Evolutionary conservation across 2,329 filamentous ascomycete species (phyloP), one percentile per base, ranked within the genome.

Genomic region (Botrytis medusae): DNA sequence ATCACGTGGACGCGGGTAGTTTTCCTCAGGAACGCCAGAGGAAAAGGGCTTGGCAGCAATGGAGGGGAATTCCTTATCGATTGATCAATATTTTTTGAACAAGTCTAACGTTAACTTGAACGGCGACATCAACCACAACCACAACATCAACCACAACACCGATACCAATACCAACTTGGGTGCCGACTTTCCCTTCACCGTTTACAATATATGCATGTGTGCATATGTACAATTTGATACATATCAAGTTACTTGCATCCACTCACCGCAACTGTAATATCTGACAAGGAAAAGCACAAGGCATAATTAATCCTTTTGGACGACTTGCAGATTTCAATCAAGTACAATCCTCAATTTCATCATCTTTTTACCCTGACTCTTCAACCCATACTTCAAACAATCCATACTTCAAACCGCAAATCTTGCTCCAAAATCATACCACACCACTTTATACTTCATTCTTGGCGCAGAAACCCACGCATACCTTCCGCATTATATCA

Each of bases 231-330:
- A 44, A 14, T 63, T 46, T 62, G 42, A 40, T 51, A 42, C 40
- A 71, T 44, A 42, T 54, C 32, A 51, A 34, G 64, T 71, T 71
- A 71, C 59, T 62, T 63, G 61, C 69, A 71, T 71, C n/a, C 37
- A 16, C 29, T 29, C 68, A 63, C 57, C 34, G 48, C 48, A 69
- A 40, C 2, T 40, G 32, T 34, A 59, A 18, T 18, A 59, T 32
- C 40, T 16, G 32, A 34, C 18, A 32, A 40, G 14, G 29, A 29
- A 54, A 22, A 37, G 20, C 6, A 54, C 5, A 72, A 59, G 25
- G 51, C 62, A 72, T 68, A 40, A 68, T 40, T 48, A 10, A 68
- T 32, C 60, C 51, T 14, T 57, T 68, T 51, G 22, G 32, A 65
- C 62, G 37, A 72, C 62, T 22, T 68, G 71, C 71, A 72, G 71